phyloP scores from a whole-genome alignment of 352 stramenopile genomes.

The Globisporangium rhizosaccharum region DNA sequence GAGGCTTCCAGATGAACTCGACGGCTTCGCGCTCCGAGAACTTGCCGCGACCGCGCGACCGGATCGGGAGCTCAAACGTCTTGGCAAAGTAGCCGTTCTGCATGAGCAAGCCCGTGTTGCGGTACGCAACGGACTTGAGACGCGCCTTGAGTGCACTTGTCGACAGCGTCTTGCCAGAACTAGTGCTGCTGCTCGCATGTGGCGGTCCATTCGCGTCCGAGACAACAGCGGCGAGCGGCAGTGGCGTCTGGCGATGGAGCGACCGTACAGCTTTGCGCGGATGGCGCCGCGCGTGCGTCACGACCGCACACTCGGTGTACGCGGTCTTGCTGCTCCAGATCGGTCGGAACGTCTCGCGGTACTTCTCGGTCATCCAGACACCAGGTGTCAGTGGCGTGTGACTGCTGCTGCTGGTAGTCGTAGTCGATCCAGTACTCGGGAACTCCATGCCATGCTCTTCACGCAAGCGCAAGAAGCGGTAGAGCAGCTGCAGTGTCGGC shows the following conservation, averaged over 20 bases:
- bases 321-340: slow-evolving; percentile 60
- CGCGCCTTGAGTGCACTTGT: slow-evolving; percentile 21
- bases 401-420: background rate
- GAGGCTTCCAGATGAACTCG: slow-evolving; percentile 39
- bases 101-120: slow-evolving; percentile 47
- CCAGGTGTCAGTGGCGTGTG: background rate
- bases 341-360: slow-evolving; percentile 54
- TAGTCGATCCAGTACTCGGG: background rate
- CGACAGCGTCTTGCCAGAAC: slow-evolving; percentile 9
- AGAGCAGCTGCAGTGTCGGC: slow-evolving; percentile 27
- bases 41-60: slow-evolving; percentile 7
- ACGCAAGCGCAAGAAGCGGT: slow-evolving; percentile 41
- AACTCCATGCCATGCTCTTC: slow-evolving; percentile 52
- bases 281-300: slow-evolving; percentile 16
- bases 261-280: slow-evolving; percentile 32
- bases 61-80: slow-evolving; percentile 23
- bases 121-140: slow-evolving; percentile 35
- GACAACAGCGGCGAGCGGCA: slow-evolving; percentile 34
- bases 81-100: slow-evolving; percentile 41
- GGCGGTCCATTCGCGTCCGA: slow-evolving; percentile 17
- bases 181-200: slow-evolving; percentile 7
- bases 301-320: slow-evolving; percentile 49
- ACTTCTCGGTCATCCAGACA: slow-evolving; percentile 42
- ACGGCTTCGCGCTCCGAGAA: slow-evolving; percentile 18
- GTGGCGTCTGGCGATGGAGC: slow-evolving; percentile 43